phyloP scores from a whole-genome alignment of 176 grass and related monocot species.

The Puccinellia tenuiflora region DNA sequence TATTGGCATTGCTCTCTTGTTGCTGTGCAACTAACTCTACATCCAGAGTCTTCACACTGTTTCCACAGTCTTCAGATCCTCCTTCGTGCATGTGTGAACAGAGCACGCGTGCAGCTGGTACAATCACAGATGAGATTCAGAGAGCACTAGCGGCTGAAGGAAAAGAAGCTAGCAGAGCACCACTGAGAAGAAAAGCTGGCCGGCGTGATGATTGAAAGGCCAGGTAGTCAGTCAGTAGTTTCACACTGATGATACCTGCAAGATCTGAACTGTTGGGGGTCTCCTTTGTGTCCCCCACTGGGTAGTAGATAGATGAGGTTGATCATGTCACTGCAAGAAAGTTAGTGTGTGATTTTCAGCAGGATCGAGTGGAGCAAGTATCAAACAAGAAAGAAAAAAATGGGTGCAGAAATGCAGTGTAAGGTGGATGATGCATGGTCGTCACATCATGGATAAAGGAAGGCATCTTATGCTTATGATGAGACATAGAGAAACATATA shows the following conservation, averaged over 20 bases:
- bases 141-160: not conserved
- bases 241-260: not conserved
- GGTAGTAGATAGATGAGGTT: not conserved
- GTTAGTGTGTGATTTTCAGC: not conserved
- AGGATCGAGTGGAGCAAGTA: not conserved
- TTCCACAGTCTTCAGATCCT: not conserved
- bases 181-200: conserved; percentile 21
- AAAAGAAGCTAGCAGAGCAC: not conserved
- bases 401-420: not conserved
- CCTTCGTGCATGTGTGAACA: not conserved
- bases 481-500: not conserved
- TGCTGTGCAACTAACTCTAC: not conserved
- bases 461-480: not conserved
- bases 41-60: too few species aligned
- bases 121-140: not conserved
- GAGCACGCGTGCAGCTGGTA: conserved; percentile 6
- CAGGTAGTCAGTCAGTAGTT: conserved; percentile 14
- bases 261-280: conserved; percentile 12
- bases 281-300: conserved; percentile 23
- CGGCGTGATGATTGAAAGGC: conserved; percentile 23
- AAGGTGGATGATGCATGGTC: not conserved
- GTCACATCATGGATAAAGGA: not conserved
- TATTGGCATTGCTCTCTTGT: not conserved
- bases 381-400: not conserved
- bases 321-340: not conserved